Evolutionary conservation across 352 stramenopile species (phyloP).

Genomic region (Phytopythium ostracodes): DNA sequence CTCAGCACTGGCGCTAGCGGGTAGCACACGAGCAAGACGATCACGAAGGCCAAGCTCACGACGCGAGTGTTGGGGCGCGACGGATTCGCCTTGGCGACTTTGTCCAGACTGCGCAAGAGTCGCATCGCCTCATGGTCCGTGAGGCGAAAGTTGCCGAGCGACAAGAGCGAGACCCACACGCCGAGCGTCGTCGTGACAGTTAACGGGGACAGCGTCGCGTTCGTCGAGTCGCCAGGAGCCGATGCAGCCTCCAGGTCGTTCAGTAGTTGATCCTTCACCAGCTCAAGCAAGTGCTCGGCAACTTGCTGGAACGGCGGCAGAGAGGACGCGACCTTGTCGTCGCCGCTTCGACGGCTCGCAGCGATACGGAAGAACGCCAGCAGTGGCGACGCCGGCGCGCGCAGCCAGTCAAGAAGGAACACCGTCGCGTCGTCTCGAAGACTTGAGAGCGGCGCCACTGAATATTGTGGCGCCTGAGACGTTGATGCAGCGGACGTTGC

Average conservation of each 20-base stretch:
- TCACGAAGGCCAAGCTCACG: conserved; percentile 49
- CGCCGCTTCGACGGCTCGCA: neutral
- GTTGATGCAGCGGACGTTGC: neutral
- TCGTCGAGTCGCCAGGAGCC: neutral
- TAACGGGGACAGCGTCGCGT: conserved; percentile 10
- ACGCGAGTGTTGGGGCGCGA: conserved; percentile 23
- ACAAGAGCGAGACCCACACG: conserved; percentile 45
- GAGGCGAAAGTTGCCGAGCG: conserved; percentile 40
- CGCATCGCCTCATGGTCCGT: conserved; percentile 41
- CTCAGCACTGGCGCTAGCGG: conserved; percentile 40
- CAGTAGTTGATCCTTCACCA: conserved; percentile 7
- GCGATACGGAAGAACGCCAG: conserved; percentile 3
- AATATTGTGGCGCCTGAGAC: neutral
- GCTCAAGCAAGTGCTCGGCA: conserved; percentile 5
- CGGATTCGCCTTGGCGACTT: conserved; percentile 21
- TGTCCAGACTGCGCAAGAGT: conserved; percentile 42
- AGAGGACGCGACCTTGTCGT: neutral
- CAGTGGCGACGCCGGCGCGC: conserved; percentile 4
- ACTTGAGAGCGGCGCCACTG: neutral
- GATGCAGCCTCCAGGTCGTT: conserved; percentile 5
- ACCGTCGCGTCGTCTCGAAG: conserved; percentile 22
- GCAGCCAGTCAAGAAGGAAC: conserved; percentile 46
- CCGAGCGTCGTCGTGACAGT: conserved; percentile 30
- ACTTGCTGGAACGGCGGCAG: conserved; percentile 6
- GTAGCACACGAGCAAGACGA: conserved; percentile 57